Percentiles rank a stretch among this genome's conserved stretches.
Evolutionary conservation across 2,329 filamentous ascomycete species (phyloP).

Genomic region (Cryphonectria parasitica): DNA sequence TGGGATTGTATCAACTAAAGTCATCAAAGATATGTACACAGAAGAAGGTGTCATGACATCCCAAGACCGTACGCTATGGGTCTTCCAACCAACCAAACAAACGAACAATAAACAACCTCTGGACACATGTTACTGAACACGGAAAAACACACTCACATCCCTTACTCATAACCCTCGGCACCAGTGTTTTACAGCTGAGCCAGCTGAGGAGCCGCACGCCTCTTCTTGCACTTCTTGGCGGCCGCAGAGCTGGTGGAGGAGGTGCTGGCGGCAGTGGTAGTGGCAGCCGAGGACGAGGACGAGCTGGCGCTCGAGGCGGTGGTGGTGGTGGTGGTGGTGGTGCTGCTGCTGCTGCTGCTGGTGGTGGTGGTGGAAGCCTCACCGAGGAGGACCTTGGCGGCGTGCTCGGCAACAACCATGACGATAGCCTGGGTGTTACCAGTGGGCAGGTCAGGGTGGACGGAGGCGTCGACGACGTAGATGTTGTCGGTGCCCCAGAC

Average conservation of each 20-base stretch:
- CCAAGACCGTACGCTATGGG: constrained; percentile 21
- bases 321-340: constrained; percentile 19
- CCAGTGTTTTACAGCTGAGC: background rate
- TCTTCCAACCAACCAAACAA: constrained; percentile 10
- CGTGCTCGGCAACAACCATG: constrained; percentile 45
- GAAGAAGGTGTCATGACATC: constrained; percentile 24
- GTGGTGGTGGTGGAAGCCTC: constrained; percentile 23
- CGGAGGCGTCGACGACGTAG: constrained; percentile 64
- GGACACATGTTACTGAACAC: background rate
- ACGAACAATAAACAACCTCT: background rate
- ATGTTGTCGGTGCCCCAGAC: constrained; percentile 66
- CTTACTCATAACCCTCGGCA: too few relatives aligned
- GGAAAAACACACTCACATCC: too few relatives aligned
- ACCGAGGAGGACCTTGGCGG: constrained; percentile 34
- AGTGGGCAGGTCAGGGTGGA: constrained; percentile 66
- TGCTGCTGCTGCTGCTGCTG: constrained; percentile 9
- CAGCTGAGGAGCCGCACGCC: constrained; percentile 19
- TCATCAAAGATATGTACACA: constrained; percentile 26
- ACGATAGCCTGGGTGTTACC: constrained; percentile 59
- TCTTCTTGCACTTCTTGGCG: constrained; percentile 25
- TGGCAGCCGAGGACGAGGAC: constrained; percentile 10
- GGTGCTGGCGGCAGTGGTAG: background rate
- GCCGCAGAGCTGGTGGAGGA: constrained; percentile 6
- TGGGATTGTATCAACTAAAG: constrained; percentile 18
- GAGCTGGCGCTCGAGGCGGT: constrained; percentile 5